Evolutionary conservation across 2,329 filamentous ascomycete genomes (phyloP), one percentile per base, ranked within the genome.

Genomic region (Aspergillus cejpii): DNA sequence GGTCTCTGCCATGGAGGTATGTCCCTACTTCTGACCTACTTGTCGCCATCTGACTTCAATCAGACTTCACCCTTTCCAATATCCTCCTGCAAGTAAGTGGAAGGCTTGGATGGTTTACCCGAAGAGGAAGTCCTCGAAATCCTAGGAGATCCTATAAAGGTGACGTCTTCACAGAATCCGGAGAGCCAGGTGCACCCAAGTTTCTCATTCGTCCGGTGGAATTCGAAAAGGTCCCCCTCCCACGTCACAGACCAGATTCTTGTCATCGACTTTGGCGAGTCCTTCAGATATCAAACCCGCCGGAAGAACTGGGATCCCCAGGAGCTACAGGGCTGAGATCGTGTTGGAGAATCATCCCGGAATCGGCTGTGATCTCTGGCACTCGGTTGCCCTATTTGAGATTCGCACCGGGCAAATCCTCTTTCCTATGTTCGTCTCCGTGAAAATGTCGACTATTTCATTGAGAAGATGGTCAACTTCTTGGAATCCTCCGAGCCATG

Each of bases 321-420:
- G 10, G n/a, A 34, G 19, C 23, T 42, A 42, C 21, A 8, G 28
- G 6, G 5, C 39, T 7, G 39, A 42, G 17, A 10, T 27, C 10
- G 8, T 42, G 8, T 6, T 36, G 3, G 29, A 26, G 7, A 21
- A 24, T 15, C 26, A 15, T 6, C 19, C 39, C 3, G 23, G 28
- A 19, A 6, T 26, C 17, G 39, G 10, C 6, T 19, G 28, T 17
- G 39, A 42, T 17, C 7, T 27, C 12, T 36, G 39, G 39, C 39
- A 36, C 29, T 42, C 21, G 39, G 28, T 28, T 42, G 39, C 29
- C n/a, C 6, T 42, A 12, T 42, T 34, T 23, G 39, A 21, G n/a
- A 33, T 42, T 6, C 39, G 39, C 15, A 36, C 39, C 5, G 39
- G 19, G 11, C n/a, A n/a, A 15, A 33, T 17, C 10, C 20, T 42